phyloP scores from a whole-genome alignment of 2,329 filamentous ascomycete genomes.

The Diplodia sapinea region DNA sequence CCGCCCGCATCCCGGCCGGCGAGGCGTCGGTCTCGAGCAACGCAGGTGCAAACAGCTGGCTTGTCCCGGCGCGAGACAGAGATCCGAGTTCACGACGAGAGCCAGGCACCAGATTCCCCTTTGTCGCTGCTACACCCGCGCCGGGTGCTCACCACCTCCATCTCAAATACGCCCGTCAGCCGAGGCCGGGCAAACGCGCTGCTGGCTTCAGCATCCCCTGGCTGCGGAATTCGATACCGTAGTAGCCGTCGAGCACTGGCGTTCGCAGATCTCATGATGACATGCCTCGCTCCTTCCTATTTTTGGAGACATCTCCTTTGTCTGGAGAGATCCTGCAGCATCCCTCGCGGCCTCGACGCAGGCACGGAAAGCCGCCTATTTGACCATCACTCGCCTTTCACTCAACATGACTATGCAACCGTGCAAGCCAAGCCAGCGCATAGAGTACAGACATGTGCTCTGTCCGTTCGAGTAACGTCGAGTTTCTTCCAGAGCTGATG shows the following conservation, averaged over 20 bases:
- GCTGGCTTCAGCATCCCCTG: conserved; percentile 6
- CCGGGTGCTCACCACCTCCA: conserved; percentile 5
- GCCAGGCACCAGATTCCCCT: conserved; percentile 23
- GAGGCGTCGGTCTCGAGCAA: conserved; percentile 1
- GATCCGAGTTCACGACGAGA: conserved; percentile 21
- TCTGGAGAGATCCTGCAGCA: conserved; percentile 21
- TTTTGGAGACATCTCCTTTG: conserved; percentile 24
- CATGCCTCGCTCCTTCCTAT: conserved; percentile 20
- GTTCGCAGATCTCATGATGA: conserved; percentile 21
- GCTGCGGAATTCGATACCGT: not conserved
- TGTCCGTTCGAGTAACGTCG: not conserved
- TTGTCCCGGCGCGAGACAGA: conserved; percentile 22
- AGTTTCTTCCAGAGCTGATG: not conserved
- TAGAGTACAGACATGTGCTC: not conserved
- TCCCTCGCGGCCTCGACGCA: conserved; percentile 15
- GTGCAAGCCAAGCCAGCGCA: not conserved
- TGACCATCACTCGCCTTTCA: not conserved
- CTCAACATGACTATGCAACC: not conserved
- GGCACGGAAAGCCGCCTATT: conserved; percentile 11
- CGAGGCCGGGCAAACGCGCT: conserved; percentile 4
- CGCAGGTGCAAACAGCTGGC: conserved; percentile 21
- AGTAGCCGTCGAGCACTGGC: conserved; percentile 6
- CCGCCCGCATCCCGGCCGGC: conserved; percentile 12
- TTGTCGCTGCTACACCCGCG: conserved; percentile 19
- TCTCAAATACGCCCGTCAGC: conserved; percentile 14